Percentiles rank a stretch among this genome's conserved stretches.
phyloP scores from a whole-genome alignment of 2,329 filamentous ascomycete genomes.

The Penicillium digitatum region DNA sequence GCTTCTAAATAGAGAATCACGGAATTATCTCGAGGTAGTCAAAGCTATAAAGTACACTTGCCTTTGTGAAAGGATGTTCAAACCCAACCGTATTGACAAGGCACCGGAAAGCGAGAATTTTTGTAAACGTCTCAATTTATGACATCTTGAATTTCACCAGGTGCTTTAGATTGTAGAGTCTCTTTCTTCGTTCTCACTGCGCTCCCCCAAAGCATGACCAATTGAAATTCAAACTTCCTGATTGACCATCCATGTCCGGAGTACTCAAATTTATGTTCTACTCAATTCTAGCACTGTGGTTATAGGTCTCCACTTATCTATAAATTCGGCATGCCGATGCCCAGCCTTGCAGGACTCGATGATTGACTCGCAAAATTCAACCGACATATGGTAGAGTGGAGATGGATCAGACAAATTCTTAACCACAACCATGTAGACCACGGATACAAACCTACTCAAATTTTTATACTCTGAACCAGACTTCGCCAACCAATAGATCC shows the following conservation, averaged over 20 bases:
- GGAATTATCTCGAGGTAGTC: too few species aligned
- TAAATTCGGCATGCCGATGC: background rate
- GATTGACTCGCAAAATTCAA: background rate
- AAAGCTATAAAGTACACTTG: too few species aligned
- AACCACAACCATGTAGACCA: background rate
- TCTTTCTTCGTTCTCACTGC: too few species aligned
- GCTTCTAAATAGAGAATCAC: too few species aligned
- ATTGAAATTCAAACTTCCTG: background rate
- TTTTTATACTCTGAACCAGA: background rate
- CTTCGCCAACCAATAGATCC: background rate
- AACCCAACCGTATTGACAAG: too few species aligned
- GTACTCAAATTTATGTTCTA: background rate
- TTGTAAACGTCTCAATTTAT: too few species aligned
- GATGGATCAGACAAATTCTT: background rate
- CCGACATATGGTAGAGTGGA: background rate
- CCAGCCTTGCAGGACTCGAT: background rate
- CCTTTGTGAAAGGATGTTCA: too few species aligned
- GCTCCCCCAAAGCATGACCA: background rate
- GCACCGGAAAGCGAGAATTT: too few species aligned
- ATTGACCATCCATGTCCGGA: background rate
- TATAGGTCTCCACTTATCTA: background rate
- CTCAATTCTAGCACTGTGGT: background rate
- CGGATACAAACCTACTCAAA: background rate
- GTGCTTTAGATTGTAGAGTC: too few species aligned
- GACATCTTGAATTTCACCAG: too few species aligned